Conservation (phyloP, 1,139 yeast genomes). For the Zygosaccharomyces pseudobailii region DNA sequence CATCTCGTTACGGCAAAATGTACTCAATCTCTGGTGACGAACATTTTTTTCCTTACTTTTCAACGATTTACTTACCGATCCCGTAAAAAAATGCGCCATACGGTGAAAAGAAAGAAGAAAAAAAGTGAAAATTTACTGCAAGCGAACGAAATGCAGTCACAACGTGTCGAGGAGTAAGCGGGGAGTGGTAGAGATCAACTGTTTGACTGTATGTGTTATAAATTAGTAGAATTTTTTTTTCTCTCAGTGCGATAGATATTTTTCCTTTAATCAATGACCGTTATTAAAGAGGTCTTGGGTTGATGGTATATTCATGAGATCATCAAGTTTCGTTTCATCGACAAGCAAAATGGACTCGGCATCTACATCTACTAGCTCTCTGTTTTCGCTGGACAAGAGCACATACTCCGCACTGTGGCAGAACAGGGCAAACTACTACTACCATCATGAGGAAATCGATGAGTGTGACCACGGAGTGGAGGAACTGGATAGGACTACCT, state of each 20-base stretch:
- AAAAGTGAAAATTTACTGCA: neutral
- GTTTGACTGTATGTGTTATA: neutral
- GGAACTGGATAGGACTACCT: constrained; percentile 3
- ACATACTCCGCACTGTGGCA: constrained; percentile 13
- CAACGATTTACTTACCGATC: constrained; percentile 1
- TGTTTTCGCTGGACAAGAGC: constrained; percentile 22
- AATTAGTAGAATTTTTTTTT: neutral
- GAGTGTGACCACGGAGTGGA: constrained; percentile 6
- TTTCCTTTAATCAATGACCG: neutral
- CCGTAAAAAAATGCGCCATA: constrained; percentile 1
- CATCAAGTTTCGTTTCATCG: constrained; percentile 4
- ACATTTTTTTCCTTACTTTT: constrained; percentile 1
- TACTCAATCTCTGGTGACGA: neutral
- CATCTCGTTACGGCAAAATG: constrained; percentile 3
- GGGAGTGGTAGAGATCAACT: constrained; percentile 3
- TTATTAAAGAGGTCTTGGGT: neutral
- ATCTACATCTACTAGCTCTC: constrained; percentile 26
- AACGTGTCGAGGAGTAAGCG: constrained; percentile 3
- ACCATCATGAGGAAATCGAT: constrained; percentile 13
- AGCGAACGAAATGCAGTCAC: constrained; percentile 2
- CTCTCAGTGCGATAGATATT: neutral
- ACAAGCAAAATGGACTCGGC: constrained; percentile 7
- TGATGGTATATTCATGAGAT: constrained; percentile 4
- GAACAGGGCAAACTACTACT: constrained; percentile 13
- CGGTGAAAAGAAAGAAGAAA: constrained; percentile 1